Evolutionary conservation across 129 eudicot genomes (phyloP).

Genomic region (Calendula officinalis): DNA sequence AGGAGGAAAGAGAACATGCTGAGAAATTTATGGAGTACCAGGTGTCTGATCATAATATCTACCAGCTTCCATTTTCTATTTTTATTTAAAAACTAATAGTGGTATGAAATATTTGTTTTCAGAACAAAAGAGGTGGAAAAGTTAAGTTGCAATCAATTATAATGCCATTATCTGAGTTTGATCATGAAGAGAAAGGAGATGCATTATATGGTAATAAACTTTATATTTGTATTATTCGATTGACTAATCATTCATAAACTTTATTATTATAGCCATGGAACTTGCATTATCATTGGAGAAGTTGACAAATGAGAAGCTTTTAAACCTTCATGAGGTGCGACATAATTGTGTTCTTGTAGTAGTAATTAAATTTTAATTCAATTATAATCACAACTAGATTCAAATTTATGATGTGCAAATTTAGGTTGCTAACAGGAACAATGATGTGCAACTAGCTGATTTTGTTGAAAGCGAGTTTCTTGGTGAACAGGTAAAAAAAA

Average conservation of each 20-base stretch:
- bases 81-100: not conserved
- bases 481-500: conserved; percentile 65
- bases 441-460: conserved; percentile 84
- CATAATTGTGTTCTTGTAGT: conserved; percentile 15
- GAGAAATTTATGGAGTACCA: conserved; percentile 91
- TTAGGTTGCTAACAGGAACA: conserved; percentile 68
- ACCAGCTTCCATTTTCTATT: not conserved
- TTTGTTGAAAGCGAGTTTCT: conserved; percentile 77
- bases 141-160: conserved; percentile 81
- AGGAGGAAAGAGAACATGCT: conserved; percentile 92
- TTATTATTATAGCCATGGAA: conserved; percentile 66
- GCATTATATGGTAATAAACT: conserved; percentile 64
- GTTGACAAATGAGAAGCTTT: conserved; percentile 85
- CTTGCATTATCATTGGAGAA: conserved; percentile 90
- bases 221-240: not conserved
- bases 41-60: conserved; percentile 35
- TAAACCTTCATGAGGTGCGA: conserved; percentile 68
- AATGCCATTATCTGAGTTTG: conserved; percentile 84
- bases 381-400: not conserved
- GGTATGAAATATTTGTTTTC: conserved; percentile 11
- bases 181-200: conserved; percentile 89
- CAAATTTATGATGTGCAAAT: conserved; percentile 10
- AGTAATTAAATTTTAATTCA: not conserved
- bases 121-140: conserved; percentile 95
- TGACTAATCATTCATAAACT: not conserved